Evolutionary conservation across 495 filamentous ascomycete species (phyloP).

Genomic region (Podospora comata): DNA sequence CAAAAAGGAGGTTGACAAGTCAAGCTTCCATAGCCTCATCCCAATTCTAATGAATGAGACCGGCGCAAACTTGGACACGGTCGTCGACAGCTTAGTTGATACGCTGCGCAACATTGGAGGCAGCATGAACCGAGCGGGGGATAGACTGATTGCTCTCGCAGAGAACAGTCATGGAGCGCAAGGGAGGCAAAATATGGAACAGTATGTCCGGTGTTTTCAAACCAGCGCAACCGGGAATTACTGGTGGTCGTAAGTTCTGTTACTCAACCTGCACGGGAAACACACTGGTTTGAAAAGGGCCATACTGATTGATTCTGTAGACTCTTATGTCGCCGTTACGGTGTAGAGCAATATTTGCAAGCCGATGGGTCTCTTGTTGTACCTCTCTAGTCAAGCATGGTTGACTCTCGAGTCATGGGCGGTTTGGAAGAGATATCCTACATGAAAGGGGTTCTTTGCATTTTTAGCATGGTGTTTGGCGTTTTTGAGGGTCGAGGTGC

Average conservation of each 20-base stretch:
- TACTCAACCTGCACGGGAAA: background rate
- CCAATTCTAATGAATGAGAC: conserved; percentile 8
- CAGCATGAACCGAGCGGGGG: background rate
- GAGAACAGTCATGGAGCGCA: background rate
- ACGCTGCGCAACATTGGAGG: background rate
- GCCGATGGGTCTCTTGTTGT: background rate
- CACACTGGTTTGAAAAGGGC: background rate
- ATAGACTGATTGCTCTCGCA: background rate
- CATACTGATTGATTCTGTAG: background rate
- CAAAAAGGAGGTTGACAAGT: conserved; percentile 33
- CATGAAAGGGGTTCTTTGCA: no score
- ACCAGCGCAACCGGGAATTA: conserved; percentile 7
- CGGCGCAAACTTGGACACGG: conserved; percentile 7
- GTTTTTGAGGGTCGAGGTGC: no score
- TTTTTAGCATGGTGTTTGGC: no score
- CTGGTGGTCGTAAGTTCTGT: conserved; percentile 10
- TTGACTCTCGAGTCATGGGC: no score
- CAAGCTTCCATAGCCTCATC: conserved; percentile 12
- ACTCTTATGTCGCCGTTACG: background rate
- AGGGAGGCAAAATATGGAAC: background rate
- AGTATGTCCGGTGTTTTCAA: background rate
- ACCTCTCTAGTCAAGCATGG: background rate
- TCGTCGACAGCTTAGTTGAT: background rate
- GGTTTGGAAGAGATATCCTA: no score
- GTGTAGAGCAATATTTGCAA: background rate